Base-by-base conservation (phyloP, 345 rosid species). In the Lumnitzera racemosa region DNA sequence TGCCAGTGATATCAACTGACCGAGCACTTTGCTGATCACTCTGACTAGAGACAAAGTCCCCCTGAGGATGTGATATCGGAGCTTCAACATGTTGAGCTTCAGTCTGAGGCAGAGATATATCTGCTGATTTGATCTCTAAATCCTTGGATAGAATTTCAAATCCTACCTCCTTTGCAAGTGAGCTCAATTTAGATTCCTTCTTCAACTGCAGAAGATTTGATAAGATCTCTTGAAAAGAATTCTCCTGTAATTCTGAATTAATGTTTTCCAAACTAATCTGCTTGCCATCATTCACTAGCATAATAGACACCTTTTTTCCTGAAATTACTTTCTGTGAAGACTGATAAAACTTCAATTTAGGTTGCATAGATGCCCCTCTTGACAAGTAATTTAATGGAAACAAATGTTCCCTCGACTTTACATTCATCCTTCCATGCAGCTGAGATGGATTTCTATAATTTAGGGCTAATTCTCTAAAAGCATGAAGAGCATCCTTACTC, bases 131-230 rank as follows among this genome's bases (percentile, higher is more conserved):
- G 61, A 87, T 61, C 69, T 79, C 74, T 43, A 82, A 23, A 75
- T 92, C 97, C 69, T 86, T 82, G 2, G 96, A 87, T 62, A 92
- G 70, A 59, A 92, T 88, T 66, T 79, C 87, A 76, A 92, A 87
- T 59, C 99, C 99, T 57, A 65, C 80, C 67, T 84, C 86, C 79
- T 90, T 90, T 51, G 97, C 99, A 52, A 92, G 72, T 55, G 80
- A 76, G 70, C 90, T 84, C 64, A 92, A 68, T 62, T 81, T 83
- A 27, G 64, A 70, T 67, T 75, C 87, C 62, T 81, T 75, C 72
- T 77, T 86, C 62, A 81, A 77, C 68, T 86, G 83, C 76, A 89
- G 67, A 76, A 92, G 68, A 59, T 80, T 69, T 52, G 55, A 65
- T 71, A 92, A 78, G 65, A 84, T 71, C 72, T 86, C 97, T 54